These are phyloP conservation scores for Hibiscus syriacus DNA, from an alignment of 345 rosid genomes.

Conservation along the genomic window DNA sequence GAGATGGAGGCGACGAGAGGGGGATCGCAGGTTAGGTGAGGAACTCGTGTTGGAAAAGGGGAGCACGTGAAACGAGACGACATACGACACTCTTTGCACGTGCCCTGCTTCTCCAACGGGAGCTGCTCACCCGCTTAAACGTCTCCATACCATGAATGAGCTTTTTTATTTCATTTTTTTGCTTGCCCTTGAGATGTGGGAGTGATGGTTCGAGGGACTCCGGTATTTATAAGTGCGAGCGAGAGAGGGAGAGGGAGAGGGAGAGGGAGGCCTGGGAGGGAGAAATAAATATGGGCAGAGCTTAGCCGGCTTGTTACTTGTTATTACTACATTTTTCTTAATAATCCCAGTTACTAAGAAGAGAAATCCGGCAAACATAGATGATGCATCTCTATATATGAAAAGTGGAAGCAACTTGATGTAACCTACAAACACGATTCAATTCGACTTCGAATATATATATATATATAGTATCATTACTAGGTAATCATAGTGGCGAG, in stretches of 20 bases:
- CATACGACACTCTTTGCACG: slow-evolving; percentile 47
- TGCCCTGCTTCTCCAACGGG: slow-evolving; percentile 98
- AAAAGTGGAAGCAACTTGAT: too few species aligned
- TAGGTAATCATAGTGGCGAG: slow-evolving; percentile 37
- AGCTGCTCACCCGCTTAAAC: slow-evolving; percentile 42
- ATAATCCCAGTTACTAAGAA: too few species aligned
- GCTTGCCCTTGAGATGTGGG: not conserved
- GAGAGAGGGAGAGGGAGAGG: not conserved
- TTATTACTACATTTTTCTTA: too few species aligned
- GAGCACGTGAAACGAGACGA: slow-evolving; percentile 69
- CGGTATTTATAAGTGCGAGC: slow-evolving; percentile 35
- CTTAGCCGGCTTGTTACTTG: not conserved
- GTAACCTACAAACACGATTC: too few species aligned
- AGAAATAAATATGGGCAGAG: too few species aligned
- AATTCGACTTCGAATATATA: too few species aligned
- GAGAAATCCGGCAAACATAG: too few species aligned
- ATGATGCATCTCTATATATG: too few species aligned
- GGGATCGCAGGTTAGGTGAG: not conserved
- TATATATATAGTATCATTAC: not conserved
- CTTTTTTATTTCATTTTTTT: too few species aligned
- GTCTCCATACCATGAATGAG: not conserved
- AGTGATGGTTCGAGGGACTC: slow-evolving; percentile 13
- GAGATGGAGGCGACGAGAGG: too few species aligned
- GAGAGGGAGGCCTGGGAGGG: too few species aligned
- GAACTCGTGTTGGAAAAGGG: slow-evolving; percentile 83